Evolutionary conservation across 352 stramenopile genomes (phyloP).

Genomic region (Globisporangium splendens): DNA sequence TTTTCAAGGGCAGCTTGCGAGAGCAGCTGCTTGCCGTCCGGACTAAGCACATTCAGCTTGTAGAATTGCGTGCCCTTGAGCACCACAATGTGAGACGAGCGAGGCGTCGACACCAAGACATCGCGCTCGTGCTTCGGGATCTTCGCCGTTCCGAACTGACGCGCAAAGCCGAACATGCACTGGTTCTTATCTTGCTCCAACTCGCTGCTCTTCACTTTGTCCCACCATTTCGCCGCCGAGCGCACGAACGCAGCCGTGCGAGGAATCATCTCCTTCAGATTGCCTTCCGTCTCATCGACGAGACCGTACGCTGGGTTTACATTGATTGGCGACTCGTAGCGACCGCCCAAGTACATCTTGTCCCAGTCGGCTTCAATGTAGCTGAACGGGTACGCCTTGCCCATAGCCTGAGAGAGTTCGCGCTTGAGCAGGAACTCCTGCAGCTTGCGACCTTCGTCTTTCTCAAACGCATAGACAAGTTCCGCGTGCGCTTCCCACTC

Average conservation of each 20-base stretch:
- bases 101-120: slow-evolving; percentile 68
- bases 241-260: slow-evolving; percentile 77
- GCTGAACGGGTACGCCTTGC: slow-evolving; percentile 87
- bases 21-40: slow-evolving; percentile 77
- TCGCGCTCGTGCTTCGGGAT: slow-evolving; percentile 73
- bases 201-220: slow-evolving; percentile 84
- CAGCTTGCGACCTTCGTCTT: slow-evolving; percentile 44
- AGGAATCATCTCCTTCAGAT: slow-evolving; percentile 61
- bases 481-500: slow-evolving; percentile 68
- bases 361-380: slow-evolving; percentile 93
- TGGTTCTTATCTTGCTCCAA: slow-evolving; percentile 88
- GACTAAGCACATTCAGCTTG: slow-evolving; percentile 76
- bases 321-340: slow-evolving; percentile 90
- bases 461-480: slow-evolving; percentile 56
- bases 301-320: slow-evolving; percentile 89
- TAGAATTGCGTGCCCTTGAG: slow-evolving; percentile 86
- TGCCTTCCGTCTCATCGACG: slow-evolving; percentile 74
- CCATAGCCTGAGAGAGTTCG: slow-evolving; percentile 71
- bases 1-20: slow-evolving; percentile 66
- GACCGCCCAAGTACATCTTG: slow-evolving; percentile 88
- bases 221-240: slow-evolving; percentile 86
- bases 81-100: slow-evolving; percentile 85
- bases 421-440: slow-evolving; percentile 65
- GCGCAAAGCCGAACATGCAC: slow-evolving; percentile 88
- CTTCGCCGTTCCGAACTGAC: slow-evolving; percentile 84